A percentile compares a stretch with the other conserved stretches of the same genome.
Conservation (phyloP, 2,329 filamentous ascomycete species). For the Fusarium phyllophilum region DNA sequence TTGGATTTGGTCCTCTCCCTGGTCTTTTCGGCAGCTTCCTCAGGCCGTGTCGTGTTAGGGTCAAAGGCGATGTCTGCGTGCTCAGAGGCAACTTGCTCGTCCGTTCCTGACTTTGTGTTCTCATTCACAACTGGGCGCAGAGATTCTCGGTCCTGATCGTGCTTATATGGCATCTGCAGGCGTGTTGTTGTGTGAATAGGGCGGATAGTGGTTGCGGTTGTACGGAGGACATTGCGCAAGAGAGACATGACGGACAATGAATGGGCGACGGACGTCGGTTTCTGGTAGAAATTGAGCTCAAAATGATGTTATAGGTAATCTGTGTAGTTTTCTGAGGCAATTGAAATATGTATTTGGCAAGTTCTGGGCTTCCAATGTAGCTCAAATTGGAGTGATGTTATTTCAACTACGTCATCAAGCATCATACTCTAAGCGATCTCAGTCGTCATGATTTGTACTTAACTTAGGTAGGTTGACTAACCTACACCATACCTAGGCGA, state of each 20-base stretch:
- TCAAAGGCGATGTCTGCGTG: slow-evolving; percentile 74
- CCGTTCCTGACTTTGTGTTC: slow-evolving; percentile 74
- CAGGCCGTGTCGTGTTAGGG: slow-evolving; percentile 73
- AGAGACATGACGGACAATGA: slow-evolving; percentile 28
- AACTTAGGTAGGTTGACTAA: not conserved
- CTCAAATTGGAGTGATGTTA: not conserved
- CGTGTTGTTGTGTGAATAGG: slow-evolving; percentile 48
- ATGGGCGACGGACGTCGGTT: not conserved
- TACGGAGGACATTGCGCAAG: slow-evolving; percentile 34
- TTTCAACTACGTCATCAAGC: slow-evolving; percentile 31
- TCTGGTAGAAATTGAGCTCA: not conserved
- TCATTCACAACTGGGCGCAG: slow-evolving; percentile 74
- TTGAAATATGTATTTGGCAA: slow-evolving; percentile 9
- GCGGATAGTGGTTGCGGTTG: slow-evolving; percentile 35
- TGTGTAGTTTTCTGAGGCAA: not conserved
- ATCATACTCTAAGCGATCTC: slow-evolving; percentile 20
- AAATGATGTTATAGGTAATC: not conserved
- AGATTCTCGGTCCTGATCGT: slow-evolving; percentile 66
- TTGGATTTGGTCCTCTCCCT: slow-evolving; percentile 51
- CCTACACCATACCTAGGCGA: not conserved
- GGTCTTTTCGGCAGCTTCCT: slow-evolving; percentile 66
- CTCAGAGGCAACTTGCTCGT: slow-evolving; percentile 65
- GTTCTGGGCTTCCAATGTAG: not conserved
- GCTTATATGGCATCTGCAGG: slow-evolving; percentile 56
- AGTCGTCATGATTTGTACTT: slow-evolving; percentile 22